Evolutionary conservation across 208 protist genomes (phyloP).

Genomic region (Trichomonas tenax): DNA sequence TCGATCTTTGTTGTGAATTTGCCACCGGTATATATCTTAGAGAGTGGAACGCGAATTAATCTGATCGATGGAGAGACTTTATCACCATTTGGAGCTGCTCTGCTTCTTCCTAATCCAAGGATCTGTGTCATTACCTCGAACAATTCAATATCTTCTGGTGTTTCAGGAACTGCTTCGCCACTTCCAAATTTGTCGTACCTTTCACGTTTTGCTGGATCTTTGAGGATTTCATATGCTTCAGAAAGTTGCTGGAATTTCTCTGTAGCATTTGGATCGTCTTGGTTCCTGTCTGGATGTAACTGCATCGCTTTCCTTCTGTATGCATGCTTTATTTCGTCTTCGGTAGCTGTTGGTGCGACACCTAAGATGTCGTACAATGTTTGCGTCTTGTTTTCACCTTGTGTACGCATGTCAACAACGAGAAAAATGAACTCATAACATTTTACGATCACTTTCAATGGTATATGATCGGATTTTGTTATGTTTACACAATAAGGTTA

Average conservation of each 20-base stretch:
- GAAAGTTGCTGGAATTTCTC: neutral
- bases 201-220: neutral
- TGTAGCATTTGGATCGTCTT: neutral
- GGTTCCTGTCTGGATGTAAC: constrained; percentile 27
- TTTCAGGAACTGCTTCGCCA: neutral
- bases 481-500: neutral
- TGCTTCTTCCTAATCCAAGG: neutral
- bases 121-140: neutral
- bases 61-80: neutral
- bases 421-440: neutral
- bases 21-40: neutral
- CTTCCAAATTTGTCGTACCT: neutral
- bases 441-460: neutral
- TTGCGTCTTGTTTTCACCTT: neutral
- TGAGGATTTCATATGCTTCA: constrained; percentile 11
- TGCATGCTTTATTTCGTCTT: constrained; percentile 3
- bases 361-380: constrained; percentile 17
- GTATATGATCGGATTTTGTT: neutral
- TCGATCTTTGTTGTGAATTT: neutral
- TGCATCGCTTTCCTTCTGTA: constrained; percentile 19
- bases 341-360: neutral
- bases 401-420: neutral
- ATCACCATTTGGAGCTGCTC: neutral
- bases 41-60: neutral
- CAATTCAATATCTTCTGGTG: neutral